Evolutionary conservation across 768 basidiomycete species (phyloP).

Genomic region (Hypholoma fasciculare): DNA sequence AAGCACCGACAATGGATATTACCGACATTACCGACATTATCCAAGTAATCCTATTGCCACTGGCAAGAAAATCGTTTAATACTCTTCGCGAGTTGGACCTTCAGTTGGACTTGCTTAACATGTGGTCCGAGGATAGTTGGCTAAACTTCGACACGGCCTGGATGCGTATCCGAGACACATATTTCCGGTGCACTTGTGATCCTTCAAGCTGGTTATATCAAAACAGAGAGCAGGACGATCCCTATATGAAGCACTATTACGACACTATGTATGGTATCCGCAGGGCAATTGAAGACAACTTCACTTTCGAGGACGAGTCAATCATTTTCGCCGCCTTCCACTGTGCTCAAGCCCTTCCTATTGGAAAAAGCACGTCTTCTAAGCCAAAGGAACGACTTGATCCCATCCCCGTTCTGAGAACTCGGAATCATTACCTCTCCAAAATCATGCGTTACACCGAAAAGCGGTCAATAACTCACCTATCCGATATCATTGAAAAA

Average conservation of each 20-base stretch:
- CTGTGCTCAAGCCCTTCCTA: neutral
- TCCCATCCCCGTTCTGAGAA: no score
- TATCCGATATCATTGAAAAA: no score
- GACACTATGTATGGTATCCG: neutral
- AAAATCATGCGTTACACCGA: no score
- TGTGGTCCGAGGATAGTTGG: neutral
- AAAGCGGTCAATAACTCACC: no score
- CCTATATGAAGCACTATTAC: neutral
- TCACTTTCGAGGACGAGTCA: neutral
- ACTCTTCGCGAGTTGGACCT: neutral
- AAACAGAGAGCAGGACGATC: neutral
- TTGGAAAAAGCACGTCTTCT: no score
- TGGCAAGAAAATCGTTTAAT: neutral
- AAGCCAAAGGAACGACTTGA: no score
- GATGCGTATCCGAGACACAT: neutral
- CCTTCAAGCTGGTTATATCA: neutral
- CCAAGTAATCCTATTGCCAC: no score
- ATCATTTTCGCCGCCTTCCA: neutral
- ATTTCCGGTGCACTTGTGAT: neutral
- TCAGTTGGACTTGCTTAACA: neutral
- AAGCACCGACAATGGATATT: no score
- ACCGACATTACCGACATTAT: no score
- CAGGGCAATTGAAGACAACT: neutral
- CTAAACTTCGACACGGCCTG: neutral
- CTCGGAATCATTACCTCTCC: no score